A percentile compares a stretch with the other conserved stretches of the same genome.
Conservation (phyloP, 2,329 filamentous ascomycete genomes). For the Aspergillus novofumigatus region DNA sequence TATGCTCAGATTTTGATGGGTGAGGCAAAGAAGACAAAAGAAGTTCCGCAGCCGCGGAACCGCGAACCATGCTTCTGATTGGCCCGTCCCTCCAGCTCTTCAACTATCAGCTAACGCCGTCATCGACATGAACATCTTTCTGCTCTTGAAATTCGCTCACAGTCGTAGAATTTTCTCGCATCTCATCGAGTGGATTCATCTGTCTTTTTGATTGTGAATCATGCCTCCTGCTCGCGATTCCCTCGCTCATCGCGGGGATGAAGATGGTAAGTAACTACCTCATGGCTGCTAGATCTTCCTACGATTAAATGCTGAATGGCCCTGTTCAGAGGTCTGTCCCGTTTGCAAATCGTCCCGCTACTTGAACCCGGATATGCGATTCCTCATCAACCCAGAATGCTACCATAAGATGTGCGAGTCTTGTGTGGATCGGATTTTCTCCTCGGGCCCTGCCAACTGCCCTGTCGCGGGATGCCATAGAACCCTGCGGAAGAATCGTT, state of each 20-base stretch:
- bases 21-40: conserved; percentile 7
- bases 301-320: conserved; percentile 13
- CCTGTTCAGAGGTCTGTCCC: conserved; percentile 71
- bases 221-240: conserved; percentile 33
- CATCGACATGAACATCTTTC: background rate
- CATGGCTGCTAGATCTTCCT: background rate
- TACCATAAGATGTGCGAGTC: conserved; percentile 99
- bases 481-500: conserved; percentile 78
- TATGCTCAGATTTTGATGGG: background rate
- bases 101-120: conserved; percentile 6
- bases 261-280: conserved; percentile 33
- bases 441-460: conserved; percentile 83
- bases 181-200: background rate
- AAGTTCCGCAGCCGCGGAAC: conserved; percentile 8
- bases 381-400: conserved; percentile 96
- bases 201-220: conserved; percentile 1
- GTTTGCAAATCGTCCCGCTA: conserved; percentile 97
- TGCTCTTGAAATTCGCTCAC: background rate
- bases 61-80: conserved; percentile 15
- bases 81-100: conserved; percentile 10
- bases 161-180: background rate
- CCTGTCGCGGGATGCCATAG: conserved; percentile 84
- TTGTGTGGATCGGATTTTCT: conserved; percentile 92
- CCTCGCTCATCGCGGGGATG: conserved; percentile 35
- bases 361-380: conserved; percentile 88